Conservation (phyloP, 257 asterid genomes). For the Vinca minor region DNA sequence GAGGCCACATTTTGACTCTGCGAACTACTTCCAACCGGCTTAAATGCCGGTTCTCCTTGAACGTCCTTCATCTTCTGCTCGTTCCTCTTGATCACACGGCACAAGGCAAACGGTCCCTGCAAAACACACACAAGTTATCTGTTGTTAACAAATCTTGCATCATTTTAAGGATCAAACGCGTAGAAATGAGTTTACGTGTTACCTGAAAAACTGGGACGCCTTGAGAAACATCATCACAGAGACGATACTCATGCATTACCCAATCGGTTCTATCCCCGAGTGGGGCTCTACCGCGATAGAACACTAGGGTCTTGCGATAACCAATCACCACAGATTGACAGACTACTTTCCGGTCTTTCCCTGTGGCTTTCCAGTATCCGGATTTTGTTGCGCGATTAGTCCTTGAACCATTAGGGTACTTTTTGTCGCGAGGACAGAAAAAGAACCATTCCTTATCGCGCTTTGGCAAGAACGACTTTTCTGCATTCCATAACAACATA, state of each 20-base stretch:
- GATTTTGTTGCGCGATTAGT: conserved; percentile 47
- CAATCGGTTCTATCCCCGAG: conserved; percentile 43
- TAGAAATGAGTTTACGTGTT: not conserved
- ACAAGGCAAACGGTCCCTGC: conserved; percentile 44
- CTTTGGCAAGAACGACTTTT: conserved; percentile 44
- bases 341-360: conserved; percentile 37
- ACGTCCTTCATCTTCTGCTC: conserved; percentile 23
- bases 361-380: conserved; percentile 56
- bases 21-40: conserved; percentile 22
- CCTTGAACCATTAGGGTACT: conserved; percentile 46
- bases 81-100: conserved; percentile 40
- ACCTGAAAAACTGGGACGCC: conserved; percentile 39
- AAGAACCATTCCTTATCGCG: conserved; percentile 54
- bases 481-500: conserved; percentile 24
- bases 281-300: conserved; percentile 47
- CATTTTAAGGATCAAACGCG: not conserved
- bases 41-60: conserved; percentile 11
- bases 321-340: conserved; percentile 32
- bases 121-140: not conserved
- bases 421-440: conserved; percentile 43
- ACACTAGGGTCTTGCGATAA: conserved; percentile 40
- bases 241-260: conserved; percentile 51
- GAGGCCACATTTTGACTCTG: conserved; percentile 13
- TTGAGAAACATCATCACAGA: conserved; percentile 35
- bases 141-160: not conserved